These are phyloP conservation scores for Trichoderma koningiopsis DNA, from an alignment of 2,329 filamentous ascomycete genomes.

Conservation along the genomic window DNA sequence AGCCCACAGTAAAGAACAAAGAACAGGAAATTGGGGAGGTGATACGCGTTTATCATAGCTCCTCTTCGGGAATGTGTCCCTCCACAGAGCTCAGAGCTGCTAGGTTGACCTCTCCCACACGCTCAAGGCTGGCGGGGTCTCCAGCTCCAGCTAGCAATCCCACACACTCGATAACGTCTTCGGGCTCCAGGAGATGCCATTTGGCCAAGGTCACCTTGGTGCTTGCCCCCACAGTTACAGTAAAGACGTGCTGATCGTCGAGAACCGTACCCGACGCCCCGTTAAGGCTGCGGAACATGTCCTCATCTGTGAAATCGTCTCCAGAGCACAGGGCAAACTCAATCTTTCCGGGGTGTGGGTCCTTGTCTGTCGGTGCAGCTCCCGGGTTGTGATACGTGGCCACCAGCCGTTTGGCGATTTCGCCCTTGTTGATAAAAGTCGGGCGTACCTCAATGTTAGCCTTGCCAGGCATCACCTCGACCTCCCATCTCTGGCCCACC, in stretches of 20 bases:
- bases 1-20: not conserved
- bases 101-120: slow-evolving; percentile 57
- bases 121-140: slow-evolving; percentile 42
- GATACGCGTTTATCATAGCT: slow-evolving; percentile 19
- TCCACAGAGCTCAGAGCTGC: slow-evolving; percentile 57
- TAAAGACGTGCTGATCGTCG: slow-evolving; percentile 71
- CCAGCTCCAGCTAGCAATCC: slow-evolving; percentile 56
- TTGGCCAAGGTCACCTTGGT: slow-evolving; percentile 88
- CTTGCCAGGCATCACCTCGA: slow-evolving; percentile 96
- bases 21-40: not conserved
- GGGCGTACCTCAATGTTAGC: slow-evolving; percentile 97
- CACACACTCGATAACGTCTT: slow-evolving; percentile 77
- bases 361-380: slow-evolving; percentile 49
- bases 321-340: slow-evolving; percentile 91
- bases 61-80: slow-evolving; percentile 49
- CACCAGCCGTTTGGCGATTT: slow-evolving; percentile 85
- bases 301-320: slow-evolving; percentile 97
- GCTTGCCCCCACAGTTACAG: slow-evolving; percentile 87
- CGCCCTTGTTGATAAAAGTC: slow-evolving; percentile 96
- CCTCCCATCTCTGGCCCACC: slow-evolving; percentile 78
- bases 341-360: slow-evolving; percentile 53
- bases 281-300: slow-evolving; percentile 86
- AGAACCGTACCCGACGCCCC: slow-evolving; percentile 56
- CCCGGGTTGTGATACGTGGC: slow-evolving; percentile 64
- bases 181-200: slow-evolving; percentile 87